A percentile compares a stretch with the other conserved stretches of the same genome.
phyloP scores from a whole-genome alignment of 768 basidiomycete genomes.

The Xerocomus potaroensis region DNA sequence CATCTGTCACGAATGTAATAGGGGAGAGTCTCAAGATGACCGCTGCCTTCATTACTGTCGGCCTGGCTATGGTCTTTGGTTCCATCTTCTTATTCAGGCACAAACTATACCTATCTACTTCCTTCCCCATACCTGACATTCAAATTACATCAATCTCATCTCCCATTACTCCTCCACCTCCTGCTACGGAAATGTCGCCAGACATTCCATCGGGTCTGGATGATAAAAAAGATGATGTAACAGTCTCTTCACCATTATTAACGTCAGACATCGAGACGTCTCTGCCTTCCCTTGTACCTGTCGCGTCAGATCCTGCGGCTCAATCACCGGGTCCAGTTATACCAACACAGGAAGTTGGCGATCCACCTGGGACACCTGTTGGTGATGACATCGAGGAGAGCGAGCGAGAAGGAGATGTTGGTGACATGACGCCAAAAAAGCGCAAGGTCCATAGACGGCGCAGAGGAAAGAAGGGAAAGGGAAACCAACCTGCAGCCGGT shows the following conservation, averaged over 20 bases:
- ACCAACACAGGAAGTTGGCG: constrained; percentile 3
- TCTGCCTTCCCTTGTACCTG: background rate
- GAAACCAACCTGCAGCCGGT: constrained; percentile 20
- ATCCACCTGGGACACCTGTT: constrained; percentile 3
- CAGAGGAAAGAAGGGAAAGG: constrained; percentile 52
- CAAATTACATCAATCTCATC: constrained; percentile 2
- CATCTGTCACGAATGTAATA: constrained; percentile 11
- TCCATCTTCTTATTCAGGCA: constrained; percentile 25
- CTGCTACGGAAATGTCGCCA: background rate
- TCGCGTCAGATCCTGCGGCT: background rate
- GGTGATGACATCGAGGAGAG: constrained; percentile 52
- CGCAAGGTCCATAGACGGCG: constrained; percentile 36
- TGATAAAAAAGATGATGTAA: background rate
- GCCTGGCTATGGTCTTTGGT: constrained; percentile 23
- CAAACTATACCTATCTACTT: constrained; percentile 13
- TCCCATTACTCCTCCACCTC: background rate
- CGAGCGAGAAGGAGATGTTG: constrained; percentile 46
- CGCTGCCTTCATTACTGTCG: constrained; percentile 16
- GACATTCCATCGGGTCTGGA: background rate
- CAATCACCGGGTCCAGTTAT: constrained; percentile 5
- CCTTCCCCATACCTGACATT: background rate
- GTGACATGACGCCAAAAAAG: constrained; percentile 41
- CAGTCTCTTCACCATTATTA: background rate
- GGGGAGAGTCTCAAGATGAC: constrained; percentile 12
- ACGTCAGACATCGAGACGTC: background rate